Evolutionary conservation across 2,329 filamentous ascomycete genomes (phyloP).

Genomic region (Hymenoscyphus albidus): DNA sequence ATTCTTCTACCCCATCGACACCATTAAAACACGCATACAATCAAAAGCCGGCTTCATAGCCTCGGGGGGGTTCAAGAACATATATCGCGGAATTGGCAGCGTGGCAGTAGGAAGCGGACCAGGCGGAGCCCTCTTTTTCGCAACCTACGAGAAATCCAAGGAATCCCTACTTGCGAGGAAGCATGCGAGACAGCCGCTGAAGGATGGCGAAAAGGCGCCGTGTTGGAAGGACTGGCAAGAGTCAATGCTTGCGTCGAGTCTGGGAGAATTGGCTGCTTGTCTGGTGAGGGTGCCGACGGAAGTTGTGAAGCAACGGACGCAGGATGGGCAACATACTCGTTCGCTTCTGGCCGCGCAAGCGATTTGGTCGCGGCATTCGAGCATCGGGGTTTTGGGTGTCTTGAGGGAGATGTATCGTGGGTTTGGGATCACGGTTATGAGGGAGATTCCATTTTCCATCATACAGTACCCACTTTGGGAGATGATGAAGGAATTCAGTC

Average conservation of each 20-base stretch:
- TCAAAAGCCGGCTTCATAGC: slow-evolving; percentile 72
- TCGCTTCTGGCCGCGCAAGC: slow-evolving; percentile 63
- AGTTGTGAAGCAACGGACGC: slow-evolving; percentile 93
- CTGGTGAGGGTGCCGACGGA: slow-evolving; percentile 91
- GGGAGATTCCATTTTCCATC: slow-evolving; percentile 95
- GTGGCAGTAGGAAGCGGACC: slow-evolving; percentile 89
- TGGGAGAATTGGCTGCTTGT: slow-evolving; percentile 90
- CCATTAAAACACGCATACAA: slow-evolving; percentile 95
- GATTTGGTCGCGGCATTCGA: slow-evolving; percentile 54
- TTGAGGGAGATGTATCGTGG: slow-evolving; percentile 86
- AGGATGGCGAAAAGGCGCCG: slow-evolving; percentile 28
- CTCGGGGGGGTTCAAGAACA: slow-evolving; percentile 82
- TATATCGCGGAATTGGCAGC: slow-evolving; percentile 88
- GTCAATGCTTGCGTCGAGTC: slow-evolving; percentile 81
- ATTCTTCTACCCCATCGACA: slow-evolving; percentile 96
- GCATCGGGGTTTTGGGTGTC: slow-evolving; percentile 53
- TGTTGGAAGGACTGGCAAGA: slow-evolving; percentile 38
- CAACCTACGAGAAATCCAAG: slow-evolving; percentile 82
- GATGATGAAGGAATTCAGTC: slow-evolving; percentile 72
- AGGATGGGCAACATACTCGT: slow-evolving; percentile 76
- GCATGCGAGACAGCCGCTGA: slow-evolving; percentile 24
- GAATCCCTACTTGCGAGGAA: slow-evolving; percentile 40
- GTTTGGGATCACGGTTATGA: slow-evolving; percentile 86
- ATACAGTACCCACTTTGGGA: slow-evolving; percentile 99
- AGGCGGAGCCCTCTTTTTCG: slow-evolving; percentile 95